phyloP scores from a whole-genome alignment of 306 rosid genomes.

The Quercus agrifolia region DNA sequence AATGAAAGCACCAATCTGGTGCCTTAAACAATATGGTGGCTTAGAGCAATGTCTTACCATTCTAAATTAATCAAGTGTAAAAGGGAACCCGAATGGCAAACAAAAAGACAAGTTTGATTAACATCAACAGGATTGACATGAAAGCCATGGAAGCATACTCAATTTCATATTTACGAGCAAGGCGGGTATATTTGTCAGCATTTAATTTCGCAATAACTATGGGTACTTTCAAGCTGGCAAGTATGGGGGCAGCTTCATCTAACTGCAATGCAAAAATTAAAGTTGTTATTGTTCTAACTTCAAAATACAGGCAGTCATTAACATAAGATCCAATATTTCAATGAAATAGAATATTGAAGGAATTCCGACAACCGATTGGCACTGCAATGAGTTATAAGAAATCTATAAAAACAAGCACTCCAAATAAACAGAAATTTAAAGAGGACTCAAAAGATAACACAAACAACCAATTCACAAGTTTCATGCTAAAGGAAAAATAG shows the following conservation, averaged over 20 bases:
- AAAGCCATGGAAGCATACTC: slow-evolving; percentile 48
- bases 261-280: slow-evolving; percentile 47
- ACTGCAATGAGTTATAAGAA: neutral
- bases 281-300: slow-evolving; percentile 1
- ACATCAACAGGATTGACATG: neutral
- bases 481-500: too few species aligned
- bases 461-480: neutral
- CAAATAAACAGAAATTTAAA: neutral
- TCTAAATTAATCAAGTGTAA: slow-evolving; percentile 11
- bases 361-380: neutral
- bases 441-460: neutral
- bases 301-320: neutral
- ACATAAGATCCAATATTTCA: neutral
- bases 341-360: neutral
- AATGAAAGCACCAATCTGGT: neutral
- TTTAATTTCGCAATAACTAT: slow-evolving; percentile 73
- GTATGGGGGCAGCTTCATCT: slow-evolving; percentile 88
- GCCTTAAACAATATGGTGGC: neutral
- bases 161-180: slow-evolving; percentile 63
- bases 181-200: slow-evolving; percentile 75
- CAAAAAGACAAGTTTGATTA: neutral
- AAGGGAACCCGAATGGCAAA: neutral
- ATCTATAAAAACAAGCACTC: neutral
- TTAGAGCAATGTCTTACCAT: neutral
- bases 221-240: slow-evolving; percentile 74